Conservation (phyloP, 805 yeast genomes). For the Yarrowia phangngaensis region DNA sequence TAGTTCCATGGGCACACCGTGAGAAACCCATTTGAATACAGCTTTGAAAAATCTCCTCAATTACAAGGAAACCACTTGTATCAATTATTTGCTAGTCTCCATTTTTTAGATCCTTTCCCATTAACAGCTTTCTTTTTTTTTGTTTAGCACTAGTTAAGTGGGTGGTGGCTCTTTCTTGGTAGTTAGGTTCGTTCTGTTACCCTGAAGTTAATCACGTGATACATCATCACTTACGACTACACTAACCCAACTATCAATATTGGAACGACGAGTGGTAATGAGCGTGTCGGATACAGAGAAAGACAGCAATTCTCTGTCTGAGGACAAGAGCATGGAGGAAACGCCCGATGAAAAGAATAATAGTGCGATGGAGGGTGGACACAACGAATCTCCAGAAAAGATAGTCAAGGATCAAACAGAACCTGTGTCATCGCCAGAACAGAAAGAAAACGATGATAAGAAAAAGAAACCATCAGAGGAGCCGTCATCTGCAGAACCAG, state of each 20-base stretch:
- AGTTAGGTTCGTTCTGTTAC: too few relatives aligned
- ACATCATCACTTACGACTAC: slow-evolving; percentile 10
- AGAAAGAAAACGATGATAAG: slow-evolving; percentile 1
- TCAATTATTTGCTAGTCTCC: too few relatives aligned
- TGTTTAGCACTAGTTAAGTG: too few relatives aligned
- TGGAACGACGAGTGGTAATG: slow-evolving; percentile 24
- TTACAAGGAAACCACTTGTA: too few relatives aligned
- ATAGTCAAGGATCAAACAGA: slow-evolving; percentile 1
- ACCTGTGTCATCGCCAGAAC: background rate
- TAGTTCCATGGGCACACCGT: too few relatives aligned
- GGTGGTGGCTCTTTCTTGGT: too few relatives aligned
- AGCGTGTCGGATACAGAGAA: slow-evolving; percentile 22
- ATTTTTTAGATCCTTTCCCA: too few relatives aligned
- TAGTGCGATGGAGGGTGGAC: background rate
- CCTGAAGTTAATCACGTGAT: slow-evolving; percentile 21
- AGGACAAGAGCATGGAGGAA: slow-evolving; percentile 23
- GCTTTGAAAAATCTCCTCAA: too few relatives aligned
- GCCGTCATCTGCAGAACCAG: slow-evolving; percentile 12
- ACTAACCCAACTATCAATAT: slow-evolving; percentile 1
- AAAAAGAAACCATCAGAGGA: slow-evolving; percentile 1
- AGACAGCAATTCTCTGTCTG: background rate
- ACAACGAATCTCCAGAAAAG: background rate
- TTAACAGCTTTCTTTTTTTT: too few relatives aligned
- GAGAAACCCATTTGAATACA: too few relatives aligned
- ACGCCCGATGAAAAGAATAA: background rate